Evolutionary conservation across 2,329 filamentous ascomycete species (phyloP), one percentile per base, ranked within the genome.

Genomic region (Pestalotiopsis sp.): DNA sequence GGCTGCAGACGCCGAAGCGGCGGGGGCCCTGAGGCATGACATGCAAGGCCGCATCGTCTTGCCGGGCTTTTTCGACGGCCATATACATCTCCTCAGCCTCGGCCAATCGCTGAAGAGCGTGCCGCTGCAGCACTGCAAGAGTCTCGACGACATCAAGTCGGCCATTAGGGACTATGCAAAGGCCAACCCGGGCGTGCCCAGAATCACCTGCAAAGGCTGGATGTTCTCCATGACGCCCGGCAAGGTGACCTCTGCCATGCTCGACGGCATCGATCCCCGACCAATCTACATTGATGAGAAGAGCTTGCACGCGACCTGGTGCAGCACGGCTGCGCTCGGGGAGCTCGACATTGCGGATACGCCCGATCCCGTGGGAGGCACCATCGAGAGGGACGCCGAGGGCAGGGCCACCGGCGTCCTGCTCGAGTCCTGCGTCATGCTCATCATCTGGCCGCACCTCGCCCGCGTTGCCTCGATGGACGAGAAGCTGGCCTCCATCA

Each of bases 281-380:
- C 85, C 87, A 0, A 85, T 89, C 65, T 85, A 85, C 71, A 83
- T 89, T 69, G 86, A 89, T 69, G 84, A 85, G 4, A 88, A 88
- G 74, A 86, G 89, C 70, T 73, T 89, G 69, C 87, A 89, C 74
- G 86, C 83, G 2, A 83, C 83, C 0, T 89, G 87, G 87, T 85
- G 84, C 75, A 89, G 85, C 75, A 84, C 80, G 23, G 81, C 85
- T 0, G 87, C 85, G 0, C 75, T 89, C 25, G 72, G 77, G 56
- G 87, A 88, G 71, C 80, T 89, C 71, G 83, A 81, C 1, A 78
- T 87, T 27, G 78, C 83, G 56, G 75, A 79, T 13, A 83, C 83
- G 81, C 72, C 81, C 2, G 80, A 85, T 56, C 85, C 85, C 0
- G 82, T 82, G 3, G 86, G 86, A n/a, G 87, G 86, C 1, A 82